These are phyloP conservation scores for Nannizziopsis arthrosporioides DNA, from an alignment of 2,329 filamentous ascomycete species.

Conservation along the genomic window DNA sequence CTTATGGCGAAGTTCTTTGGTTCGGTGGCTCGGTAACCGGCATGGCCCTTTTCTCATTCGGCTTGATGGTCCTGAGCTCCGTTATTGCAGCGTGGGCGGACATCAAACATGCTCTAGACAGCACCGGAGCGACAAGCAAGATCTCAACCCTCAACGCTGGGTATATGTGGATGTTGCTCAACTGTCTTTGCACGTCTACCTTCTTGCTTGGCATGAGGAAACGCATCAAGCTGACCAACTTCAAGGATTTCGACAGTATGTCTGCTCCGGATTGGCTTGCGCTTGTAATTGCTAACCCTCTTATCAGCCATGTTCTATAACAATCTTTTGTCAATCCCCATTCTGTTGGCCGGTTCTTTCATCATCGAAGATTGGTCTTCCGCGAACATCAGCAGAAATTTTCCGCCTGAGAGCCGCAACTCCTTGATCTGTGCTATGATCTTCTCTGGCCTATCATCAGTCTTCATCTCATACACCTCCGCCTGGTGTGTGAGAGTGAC, in stretches of 20 bases:
- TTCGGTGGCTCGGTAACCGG: slow-evolving; percentile 86
- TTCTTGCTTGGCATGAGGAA: slow-evolving; percentile 93
- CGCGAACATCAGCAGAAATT: slow-evolving; percentile 73
- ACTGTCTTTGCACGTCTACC: slow-evolving; percentile 85
- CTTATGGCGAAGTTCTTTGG: slow-evolving; percentile 96
- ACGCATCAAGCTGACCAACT: slow-evolving; percentile 98
- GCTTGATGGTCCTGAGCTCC: slow-evolving; percentile 90
- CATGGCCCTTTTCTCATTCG: slow-evolving; percentile 83
- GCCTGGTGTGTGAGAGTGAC: slow-evolving; percentile 98
- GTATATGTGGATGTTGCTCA: slow-evolving; percentile 96
- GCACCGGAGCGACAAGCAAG: slow-evolving; percentile 53
- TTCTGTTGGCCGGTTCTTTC: slow-evolving; percentile 71
- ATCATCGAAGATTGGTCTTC: slow-evolving; percentile 85
- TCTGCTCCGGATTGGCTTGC: slow-evolving; percentile 19
- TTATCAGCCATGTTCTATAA: slow-evolving; percentile 96
- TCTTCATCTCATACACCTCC: slow-evolving; percentile 99
- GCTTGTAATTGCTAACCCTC: slow-evolving; percentile 2
- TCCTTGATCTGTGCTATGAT: slow-evolving; percentile 77
- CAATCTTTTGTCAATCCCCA: slow-evolving; percentile 90
- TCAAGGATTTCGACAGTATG: slow-evolving; percentile 99
- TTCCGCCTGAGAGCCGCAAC: slow-evolving; percentile 70
- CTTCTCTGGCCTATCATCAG: slow-evolving; percentile 80
- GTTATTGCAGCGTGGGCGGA: slow-evolving; percentile 95
- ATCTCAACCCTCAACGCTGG: slow-evolving; percentile 86
- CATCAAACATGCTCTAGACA: slow-evolving; percentile 70